A percentile compares a stretch with the other conserved stretches of the same genome.
These are phyloP conservation scores for Blastobotrys attinorum DNA, from an alignment of 805 yeast genomes.

Conservation along the genomic window DNA sequence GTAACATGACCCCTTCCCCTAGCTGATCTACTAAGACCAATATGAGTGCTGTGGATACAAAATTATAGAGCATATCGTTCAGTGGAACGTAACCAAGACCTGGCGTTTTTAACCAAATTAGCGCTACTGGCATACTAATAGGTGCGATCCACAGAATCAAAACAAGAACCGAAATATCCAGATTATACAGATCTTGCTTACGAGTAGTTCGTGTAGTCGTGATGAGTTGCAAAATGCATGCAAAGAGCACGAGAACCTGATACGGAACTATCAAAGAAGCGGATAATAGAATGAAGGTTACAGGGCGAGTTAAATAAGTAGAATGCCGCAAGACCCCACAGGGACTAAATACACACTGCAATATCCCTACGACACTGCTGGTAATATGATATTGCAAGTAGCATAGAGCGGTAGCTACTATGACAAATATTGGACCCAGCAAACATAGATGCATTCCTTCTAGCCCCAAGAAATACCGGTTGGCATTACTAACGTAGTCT, in stretches of 20 bases:
- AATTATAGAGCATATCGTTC: conserved; percentile 86
- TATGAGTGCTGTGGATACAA: conserved; percentile 69
- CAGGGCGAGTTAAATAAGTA: background rate
- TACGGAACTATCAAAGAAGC: conserved; percentile 4
- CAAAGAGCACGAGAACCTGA: conserved; percentile 7
- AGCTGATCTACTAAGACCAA: conserved; percentile 51
- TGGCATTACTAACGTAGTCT: conserved; percentile 18
- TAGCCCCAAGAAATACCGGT: conserved; percentile 47
- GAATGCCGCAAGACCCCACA: background rate
- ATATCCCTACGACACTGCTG: background rate
- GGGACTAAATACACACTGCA: background rate
- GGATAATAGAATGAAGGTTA: background rate
- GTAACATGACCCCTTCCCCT: conserved; percentile 39
- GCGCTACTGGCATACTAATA: conserved; percentile 64
- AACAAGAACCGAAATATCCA: conserved; percentile 53
- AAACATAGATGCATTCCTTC: conserved; percentile 48
- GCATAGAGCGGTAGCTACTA: conserved; percentile 34
- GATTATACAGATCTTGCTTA: conserved; percentile 34
- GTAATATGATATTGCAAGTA: background rate
- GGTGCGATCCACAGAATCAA: conserved; percentile 75
- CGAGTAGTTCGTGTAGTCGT: conserved; percentile 1
- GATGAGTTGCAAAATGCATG: conserved; percentile 4
- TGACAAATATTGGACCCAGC: conserved; percentile 51
- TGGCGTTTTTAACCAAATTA: conserved; percentile 70
- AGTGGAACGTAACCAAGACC: conserved; percentile 47